Base-by-base conservation (phyloP, 495 filamentous ascomycete genomes). In the Pyrenula massariospora region DNA sequence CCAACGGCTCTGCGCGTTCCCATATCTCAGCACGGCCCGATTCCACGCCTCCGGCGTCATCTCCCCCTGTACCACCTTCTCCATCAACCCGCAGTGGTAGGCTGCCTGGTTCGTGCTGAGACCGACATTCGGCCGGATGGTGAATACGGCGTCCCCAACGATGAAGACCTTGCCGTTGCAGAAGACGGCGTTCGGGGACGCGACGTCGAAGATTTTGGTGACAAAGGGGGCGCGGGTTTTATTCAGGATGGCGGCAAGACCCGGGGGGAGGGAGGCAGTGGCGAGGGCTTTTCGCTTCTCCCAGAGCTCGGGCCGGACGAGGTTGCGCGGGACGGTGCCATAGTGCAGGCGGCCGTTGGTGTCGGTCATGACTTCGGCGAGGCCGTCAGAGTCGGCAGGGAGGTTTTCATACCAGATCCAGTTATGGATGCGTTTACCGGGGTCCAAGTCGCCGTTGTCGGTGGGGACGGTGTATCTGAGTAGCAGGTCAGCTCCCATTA, bases 401-500 rank as follows among this genome's bases (percentile, higher is more conserved):
- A 12, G 51, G 47, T 81, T 80, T 51, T 62, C 68, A 60, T 82
- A 82, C 65, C 77, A 84, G 53, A 82, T 78, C 55, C 70, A 77
- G 61, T 82, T 84, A 25, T 79, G 65, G 11, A 78, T 69, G 8
- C 77, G 71, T 12, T 75, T 55, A 15, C 73, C 78, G 0, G 66
- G 63, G 48, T 72, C 65, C 15, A 78, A 67, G 2, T 66, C 71
- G 10, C 79, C 77, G 52, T 78, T 63, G 8, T 64, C 56, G 3
- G 77, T 77, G 0, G 80, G 78, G 49, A 84, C 81, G 15, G 75
- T 67, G 58, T 84, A 82, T 15, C 72, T 59, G 21, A 74, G 65
- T 52, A 74, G 72, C 10, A 15, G 10, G 51, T 42, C 19, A 53
- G 25, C 2, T 24, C 48, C 10, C 11, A 12, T 23, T 53, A 12